Evolutionary conservation across 2,329 filamentous ascomycete species (phyloP), one percentile per base, ranked within the genome.

Genomic region (Colletotrichum sidae): DNA sequence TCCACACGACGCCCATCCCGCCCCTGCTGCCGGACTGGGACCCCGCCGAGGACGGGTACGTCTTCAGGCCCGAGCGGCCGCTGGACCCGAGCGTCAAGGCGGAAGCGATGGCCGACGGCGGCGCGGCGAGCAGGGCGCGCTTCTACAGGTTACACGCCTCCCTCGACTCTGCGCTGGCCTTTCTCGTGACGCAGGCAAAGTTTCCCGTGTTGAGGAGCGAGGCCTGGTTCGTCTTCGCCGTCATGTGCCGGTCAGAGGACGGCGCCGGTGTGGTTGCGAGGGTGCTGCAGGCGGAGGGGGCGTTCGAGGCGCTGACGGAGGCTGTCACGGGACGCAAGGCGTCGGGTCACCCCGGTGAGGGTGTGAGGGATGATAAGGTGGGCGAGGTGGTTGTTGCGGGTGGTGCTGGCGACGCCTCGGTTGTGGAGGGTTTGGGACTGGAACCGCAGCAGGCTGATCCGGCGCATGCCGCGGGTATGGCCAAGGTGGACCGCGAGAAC

Each of bases 171-270:
- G 76, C 81, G 0, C 77, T 90, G 7, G 72, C 80, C 1, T 86
- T 83, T 69, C 80, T 90, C 34, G 77, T 88, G 33, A 82, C 79
- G 2, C 88, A 90, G 70, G 76, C 74, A 3, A 88, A 86, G 68
- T 90, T 87, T 80, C 85, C 86, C 0, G 79, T 84, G 2, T 77
- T 90, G 2, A 81, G 85, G 15, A 88, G 86, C 44, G 88, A 90
- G 71, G 81, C 84, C 3, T 86, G 87, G 83, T 90, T 90, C 67
- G 82, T 88, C 6, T 80, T 89, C 55, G 88, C 88, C 2, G 80
- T 90, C 39, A 86, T 90, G 81, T 82, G 83, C 45, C 81, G 86
- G 35, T 81, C 83, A 2, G 60, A 71, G 2, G 82, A 85, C 41
- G 86, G 86, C 8, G 82, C 84, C 2, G 70, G 73, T 2, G 74